Evolutionary conservation across 2,329 filamentous ascomycete species (phyloP).

Genomic region (Clarireedia monteithiana): DNA sequence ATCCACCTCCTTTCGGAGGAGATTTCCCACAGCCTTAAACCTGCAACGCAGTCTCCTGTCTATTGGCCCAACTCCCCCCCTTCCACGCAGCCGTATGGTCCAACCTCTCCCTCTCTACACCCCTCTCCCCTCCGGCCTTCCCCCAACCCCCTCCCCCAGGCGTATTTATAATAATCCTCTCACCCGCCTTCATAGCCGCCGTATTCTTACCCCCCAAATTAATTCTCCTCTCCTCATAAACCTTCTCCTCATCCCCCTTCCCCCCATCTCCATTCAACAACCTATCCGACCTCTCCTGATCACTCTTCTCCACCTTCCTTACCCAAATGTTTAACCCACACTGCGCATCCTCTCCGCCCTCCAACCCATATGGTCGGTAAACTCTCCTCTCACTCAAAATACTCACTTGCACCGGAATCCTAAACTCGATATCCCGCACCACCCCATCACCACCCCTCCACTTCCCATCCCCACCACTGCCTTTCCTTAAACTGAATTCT

Average conservation of each 20-base stretch:
- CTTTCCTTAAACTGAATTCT: conserved; percentile 56
- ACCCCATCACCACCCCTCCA: conserved; percentile 67
- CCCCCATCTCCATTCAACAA: conserved; percentile 23
- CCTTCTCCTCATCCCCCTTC: conserved; percentile 30
- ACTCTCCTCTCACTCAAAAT: conserved; percentile 74
- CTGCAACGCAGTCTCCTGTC: conserved; percentile 53
- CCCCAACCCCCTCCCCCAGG: conserved; percentile 79
- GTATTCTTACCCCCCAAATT: conserved; percentile 76
- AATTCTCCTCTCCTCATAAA: conserved; percentile 53
- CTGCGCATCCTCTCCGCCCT: conserved; percentile 70
- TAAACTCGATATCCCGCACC: conserved; percentile 72
- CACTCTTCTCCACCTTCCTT: conserved; percentile 55
- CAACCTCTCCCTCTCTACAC: conserved; percentile 35
- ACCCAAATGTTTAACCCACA: conserved; percentile 87
- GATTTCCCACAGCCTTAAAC: conserved; percentile 29
- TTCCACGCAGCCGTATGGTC: conserved; percentile 56
- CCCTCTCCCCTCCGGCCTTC: conserved; percentile 47
- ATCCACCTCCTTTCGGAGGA: no score
- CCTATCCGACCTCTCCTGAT: conserved; percentile 39
- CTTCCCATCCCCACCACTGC: conserved; percentile 55
- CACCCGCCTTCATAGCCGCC: conserved; percentile 66
- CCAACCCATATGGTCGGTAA: conserved; percentile 72
- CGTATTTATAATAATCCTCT: conserved; percentile 69
- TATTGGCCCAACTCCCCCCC: conserved; percentile 48
- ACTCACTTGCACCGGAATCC: conserved; percentile 67